Base-by-base conservation (phyloP, 2,329 filamentous ascomycete genomes). In the Periglandula ipomoeae region DNA sequence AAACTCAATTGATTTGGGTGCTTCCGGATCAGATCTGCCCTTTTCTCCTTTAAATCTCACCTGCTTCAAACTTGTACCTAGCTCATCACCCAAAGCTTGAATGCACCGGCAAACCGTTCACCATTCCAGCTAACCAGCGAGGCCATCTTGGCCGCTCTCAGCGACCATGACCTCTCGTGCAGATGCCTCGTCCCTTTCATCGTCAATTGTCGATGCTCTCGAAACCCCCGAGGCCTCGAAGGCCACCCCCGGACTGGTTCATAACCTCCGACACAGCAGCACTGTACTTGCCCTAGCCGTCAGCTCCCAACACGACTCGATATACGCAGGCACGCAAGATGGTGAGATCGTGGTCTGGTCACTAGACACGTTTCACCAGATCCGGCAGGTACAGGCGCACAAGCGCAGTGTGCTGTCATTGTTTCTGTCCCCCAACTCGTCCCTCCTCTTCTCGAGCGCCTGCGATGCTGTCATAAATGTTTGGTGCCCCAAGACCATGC, bases 381-480 rank as follows among this genome's bases (percentile, higher is more conserved):
- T 87, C 24, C 75, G 79, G 38, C 84, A 84, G 24, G 81, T 97
- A 19, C 86, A 93, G 63, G 93, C 89, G 5, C 93, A 98, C 70
- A 85, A 88, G 62, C 87, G 93, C 48, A 95, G 89, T 61, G 87
- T 98, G 20, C 80, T 98, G 43, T 89, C 85, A 50, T 76, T 98
- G 3, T 86, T 82, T 61, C 74, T 98, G 23, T 90, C 87, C 8
- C 76, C 82, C 46, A 84, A 94, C 64, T 74, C 81, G 53, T 74
- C 74, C 15, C 74, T 95, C 26, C 78, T 98, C 9, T 91, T 98
- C 66, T 97, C 91, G 10, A 94, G 87, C 58, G 91, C 89, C 9
- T 90, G 89, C 56, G 93, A 98, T 61, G 87, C 91, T 2, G 85
- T 96, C 50, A 84, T 97, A 61, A 96, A 95, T 64, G 88, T 95